Evolutionary conservation across 345 rosid genomes (phyloP).

Genomic region (Salix purpurea): DNA sequence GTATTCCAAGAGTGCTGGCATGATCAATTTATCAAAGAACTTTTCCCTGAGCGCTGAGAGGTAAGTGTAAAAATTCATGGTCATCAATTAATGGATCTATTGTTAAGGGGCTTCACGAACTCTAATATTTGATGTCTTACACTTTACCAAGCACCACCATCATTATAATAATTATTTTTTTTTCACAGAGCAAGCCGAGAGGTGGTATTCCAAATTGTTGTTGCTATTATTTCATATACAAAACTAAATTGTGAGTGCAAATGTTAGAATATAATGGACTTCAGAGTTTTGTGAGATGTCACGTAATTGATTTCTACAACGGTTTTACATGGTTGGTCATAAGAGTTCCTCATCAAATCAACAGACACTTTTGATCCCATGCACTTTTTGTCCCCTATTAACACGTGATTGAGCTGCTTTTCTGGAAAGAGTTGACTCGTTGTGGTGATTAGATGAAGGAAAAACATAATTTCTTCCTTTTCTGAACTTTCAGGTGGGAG

Average conservation of each 20-base stretch:
- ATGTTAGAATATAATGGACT: not conserved
- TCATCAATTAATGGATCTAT: not conserved
- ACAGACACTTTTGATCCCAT: not conserved
- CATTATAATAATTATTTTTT: too few relatives aligned
- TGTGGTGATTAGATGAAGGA: not conserved
- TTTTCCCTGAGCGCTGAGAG: not conserved
- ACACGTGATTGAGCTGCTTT: not conserved
- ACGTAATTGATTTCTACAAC: not conserved
- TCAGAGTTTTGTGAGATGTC: not conserved
- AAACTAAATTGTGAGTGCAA: not conserved
- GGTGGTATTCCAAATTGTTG: not conserved
- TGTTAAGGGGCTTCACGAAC: not conserved
- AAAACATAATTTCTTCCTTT: not conserved
- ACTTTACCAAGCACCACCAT: not conserved
- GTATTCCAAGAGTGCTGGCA: not conserved
- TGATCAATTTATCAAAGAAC: not conserved
- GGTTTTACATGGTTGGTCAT: not conserved
- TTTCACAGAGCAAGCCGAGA: not conserved
- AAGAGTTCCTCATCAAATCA: not conserved
- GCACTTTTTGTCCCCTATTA: not conserved
- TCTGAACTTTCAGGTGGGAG: slow-evolving; percentile 56
- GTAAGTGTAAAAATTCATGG: not conserved
- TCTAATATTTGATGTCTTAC: not conserved
- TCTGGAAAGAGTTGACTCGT: not conserved
- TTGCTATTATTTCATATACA: not conserved